Evolutionary conservation across 2,329 filamentous ascomycete species (phyloP), one percentile per base, ranked within the genome.

Genomic region (Plenodomus lindquistii): DNA sequence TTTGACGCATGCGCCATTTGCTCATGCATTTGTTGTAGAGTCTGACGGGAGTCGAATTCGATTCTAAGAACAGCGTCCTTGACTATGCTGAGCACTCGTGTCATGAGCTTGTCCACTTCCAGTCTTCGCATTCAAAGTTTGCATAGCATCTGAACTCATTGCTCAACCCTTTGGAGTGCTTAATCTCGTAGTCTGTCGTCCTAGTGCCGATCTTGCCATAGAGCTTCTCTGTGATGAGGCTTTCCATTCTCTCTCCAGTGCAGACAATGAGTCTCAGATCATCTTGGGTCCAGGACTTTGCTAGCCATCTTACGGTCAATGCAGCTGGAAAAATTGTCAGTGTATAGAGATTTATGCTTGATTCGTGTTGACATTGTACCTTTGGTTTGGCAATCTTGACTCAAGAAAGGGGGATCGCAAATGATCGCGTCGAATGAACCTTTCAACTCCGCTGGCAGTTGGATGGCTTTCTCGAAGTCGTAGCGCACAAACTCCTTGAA

Each of bases 121-220:
- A 78, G 11, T 56, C 56, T 15, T 73, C 73, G 60, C 85, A 83
- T 67, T 89, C 85, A 64, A 89, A 92, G 65, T 89, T 92, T 19
- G 89, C 83, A 64, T 90, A 93, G 70, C 87, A 91, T 64, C 83
- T 81, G 67, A 91, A 94, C 71, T 91, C 87, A 64, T 94, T 94
- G 70, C 87, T 89, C 50, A 94, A 73, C 0, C 87, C 87, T 53
- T 84, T 83, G n/a, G 82, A 79, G 63, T 93, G 89, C 54, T 79
- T 76, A 3, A 86, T 85, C 61, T 86, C 82, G 65, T 85, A 91
- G 1, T 81, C 83, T 0, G 88, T 92, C 4, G 85, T 85, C 44
- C 70, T 75, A 21, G 87, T 72, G 2, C 85, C 85, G 27, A 84
- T 75, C 37, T 83, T 79, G 39, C 76, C 75, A 69, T 92, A 92